These are phyloP conservation scores for Metarhizium robertsii DNA, from an alignment of 2,329 filamentous ascomycete genomes.

Conservation along the genomic window DNA sequence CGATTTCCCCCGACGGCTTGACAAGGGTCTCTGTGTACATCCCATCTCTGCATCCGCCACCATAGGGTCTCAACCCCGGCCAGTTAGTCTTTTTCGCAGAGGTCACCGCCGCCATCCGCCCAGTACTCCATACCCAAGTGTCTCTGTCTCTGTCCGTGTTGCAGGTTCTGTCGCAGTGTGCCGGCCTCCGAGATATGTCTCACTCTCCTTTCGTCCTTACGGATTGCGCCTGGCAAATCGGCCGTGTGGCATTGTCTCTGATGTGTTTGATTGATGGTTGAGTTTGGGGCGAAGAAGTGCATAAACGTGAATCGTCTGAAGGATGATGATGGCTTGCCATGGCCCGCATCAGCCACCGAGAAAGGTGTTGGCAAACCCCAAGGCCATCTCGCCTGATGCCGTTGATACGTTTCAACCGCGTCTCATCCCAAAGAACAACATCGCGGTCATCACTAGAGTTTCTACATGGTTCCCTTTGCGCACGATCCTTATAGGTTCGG, in stretches of 20 bases:
- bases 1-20: constrained; percentile 1
- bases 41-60: not conserved
- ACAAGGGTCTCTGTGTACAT: not conserved
- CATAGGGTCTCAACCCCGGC: not conserved
- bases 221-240: not conserved
- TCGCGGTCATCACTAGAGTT: no score
- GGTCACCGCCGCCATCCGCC: not conserved
- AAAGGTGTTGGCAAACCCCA: not conserved
- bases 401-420: not conserved
- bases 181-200: constrained; percentile 4
- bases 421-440: not conserved
- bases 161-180: not conserved
- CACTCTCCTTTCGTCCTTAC: not conserved
- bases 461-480: no score
- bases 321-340: not conserved
- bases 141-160: not conserved
- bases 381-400: not conserved
- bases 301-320: not conserved
- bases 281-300: not conserved
- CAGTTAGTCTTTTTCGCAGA: not conserved
- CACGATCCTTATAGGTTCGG: no score
- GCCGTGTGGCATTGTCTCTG: no score
- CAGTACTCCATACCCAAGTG: not conserved
- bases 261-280: not conserved
- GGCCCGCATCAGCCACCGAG: not conserved